phyloP scores from a whole-genome alignment of 1,284 basidiomycete genomes.

The Dichomitus squalens region DNA sequence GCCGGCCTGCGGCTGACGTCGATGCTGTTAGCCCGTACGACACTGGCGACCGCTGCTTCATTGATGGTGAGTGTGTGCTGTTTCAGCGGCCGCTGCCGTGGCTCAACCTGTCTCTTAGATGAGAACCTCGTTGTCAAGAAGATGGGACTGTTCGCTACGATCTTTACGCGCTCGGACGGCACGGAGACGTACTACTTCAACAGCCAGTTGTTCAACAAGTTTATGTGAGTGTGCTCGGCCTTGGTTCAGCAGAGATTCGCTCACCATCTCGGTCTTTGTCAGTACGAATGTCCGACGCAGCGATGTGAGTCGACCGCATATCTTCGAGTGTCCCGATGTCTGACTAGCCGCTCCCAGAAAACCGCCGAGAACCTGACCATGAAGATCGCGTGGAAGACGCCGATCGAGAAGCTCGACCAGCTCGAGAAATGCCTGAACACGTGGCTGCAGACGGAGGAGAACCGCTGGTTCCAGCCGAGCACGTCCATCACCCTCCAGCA shows the following conservation, averaged over 20 bases:
- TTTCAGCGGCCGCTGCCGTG: neutral
- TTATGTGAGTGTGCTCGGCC: constrained; percentile 53
- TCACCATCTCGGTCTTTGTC: constrained; percentile 1
- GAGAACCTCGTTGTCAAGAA: constrained; percentile 77
- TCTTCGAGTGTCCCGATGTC: neutral
- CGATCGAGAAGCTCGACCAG: constrained; percentile 66
- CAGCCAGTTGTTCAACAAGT: constrained; percentile 69
- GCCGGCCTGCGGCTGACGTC: neutral
- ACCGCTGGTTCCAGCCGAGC: constrained; percentile 71
- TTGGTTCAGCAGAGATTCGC: neutral
- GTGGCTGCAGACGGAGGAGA: constrained; percentile 76
- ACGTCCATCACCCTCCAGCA: constrained; percentile 64
- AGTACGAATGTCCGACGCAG: constrained; percentile 75
- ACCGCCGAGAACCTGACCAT: constrained; percentile 67
- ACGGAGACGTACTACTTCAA: constrained; percentile 80
- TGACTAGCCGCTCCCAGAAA: constrained; percentile 44
- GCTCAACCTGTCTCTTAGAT: constrained; percentile 33
- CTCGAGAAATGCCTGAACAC: constrained; percentile 66
- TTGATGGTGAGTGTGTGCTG: constrained; percentile 48
- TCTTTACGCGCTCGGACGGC: constrained; percentile 68
- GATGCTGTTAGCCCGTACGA: constrained; percentile 60
- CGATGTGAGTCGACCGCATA: constrained; percentile 43
- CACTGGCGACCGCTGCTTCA: constrained; percentile 76
- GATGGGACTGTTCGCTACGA: constrained; percentile 75
- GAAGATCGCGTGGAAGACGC: constrained; percentile 75